Percentiles rank a stretch among this genome's conserved stretches.
Conservation (phyloP, 2,329 filamentous ascomycete species). For the Botrytis hyacinthi region DNA sequence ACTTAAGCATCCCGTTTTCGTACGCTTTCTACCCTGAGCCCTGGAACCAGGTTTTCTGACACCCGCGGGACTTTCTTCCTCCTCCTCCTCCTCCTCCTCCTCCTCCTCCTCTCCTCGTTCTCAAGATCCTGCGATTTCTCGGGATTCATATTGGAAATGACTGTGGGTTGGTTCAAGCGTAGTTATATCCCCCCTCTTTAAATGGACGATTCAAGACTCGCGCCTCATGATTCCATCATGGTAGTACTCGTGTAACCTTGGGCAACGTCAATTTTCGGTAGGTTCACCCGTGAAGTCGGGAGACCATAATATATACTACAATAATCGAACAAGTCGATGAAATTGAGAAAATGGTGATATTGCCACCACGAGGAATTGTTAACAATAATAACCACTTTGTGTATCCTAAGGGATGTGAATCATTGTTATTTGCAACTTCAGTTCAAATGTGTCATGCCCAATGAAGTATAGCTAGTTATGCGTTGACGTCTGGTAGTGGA, state of each 20-base stretch:
- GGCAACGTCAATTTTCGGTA: conserved; percentile 1
- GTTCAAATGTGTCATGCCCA: neutral
- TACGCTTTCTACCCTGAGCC: conserved; percentile 49
- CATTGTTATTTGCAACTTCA: neutral
- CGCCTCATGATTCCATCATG: conserved; percentile 13
- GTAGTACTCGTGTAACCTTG: conserved; percentile 16
- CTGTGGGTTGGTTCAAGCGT: neutral
- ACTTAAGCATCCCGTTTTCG: conserved; percentile 92
- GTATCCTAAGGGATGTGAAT: neutral
- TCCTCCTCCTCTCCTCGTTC: conserved; percentile 1
- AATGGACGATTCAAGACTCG: neutral
- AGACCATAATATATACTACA: neutral
- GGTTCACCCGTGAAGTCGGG: neutral
- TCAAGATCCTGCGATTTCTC: neutral
- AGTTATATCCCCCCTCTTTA: neutral
- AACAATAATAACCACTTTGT: neutral
- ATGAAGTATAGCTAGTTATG: conserved; percentile 4
- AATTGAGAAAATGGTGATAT: neutral
- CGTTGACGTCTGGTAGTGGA: neutral
- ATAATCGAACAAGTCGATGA: neutral
- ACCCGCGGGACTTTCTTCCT: conserved; percentile 12
- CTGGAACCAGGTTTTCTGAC: conserved; percentile 34
- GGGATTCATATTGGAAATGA: neutral
- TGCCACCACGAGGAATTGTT: neutral
- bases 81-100: neutral